Evolutionary conservation across 306 rosid genomes (phyloP), one percentile per base, ranked within the genome.

Genomic region (Quercus parvula): DNA sequence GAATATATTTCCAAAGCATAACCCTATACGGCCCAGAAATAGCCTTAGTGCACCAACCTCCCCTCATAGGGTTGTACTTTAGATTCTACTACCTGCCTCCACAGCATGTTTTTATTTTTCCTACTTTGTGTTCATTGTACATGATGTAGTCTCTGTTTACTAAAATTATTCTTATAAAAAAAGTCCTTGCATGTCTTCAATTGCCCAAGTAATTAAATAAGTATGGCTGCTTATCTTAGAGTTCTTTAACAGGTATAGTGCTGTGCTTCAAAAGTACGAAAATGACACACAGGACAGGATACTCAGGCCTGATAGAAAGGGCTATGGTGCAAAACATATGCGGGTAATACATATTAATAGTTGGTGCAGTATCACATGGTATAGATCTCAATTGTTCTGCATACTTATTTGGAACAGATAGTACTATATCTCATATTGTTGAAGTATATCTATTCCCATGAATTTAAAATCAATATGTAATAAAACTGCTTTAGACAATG

Each of bases 281-380:
- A 92, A 94, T 89, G 75, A 82, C 66, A 84, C 97, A 46, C 59
- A 81, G 54, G 97, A 94, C 61, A 81, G 99, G 81, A 90, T 94
- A 79, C 64, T 87, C 24, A 87, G 88, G 85, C 99, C 97, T 1
- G 82, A 84, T 75, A 88, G 88, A 84, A 76, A 82, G 59, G 90
- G 81, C 46, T 75, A 77, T 55, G 63, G 51, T 69, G 74, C 88
- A 7, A 89, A 83, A 49, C 79, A 77, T 81, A 84, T 85, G 94
- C 97, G 85, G 97, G 98, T 93, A 82, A 78, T 76, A 28, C 57
- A 70, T 62, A 31, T 44, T 13, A 49, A 49, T 49, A 49, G 15
- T 49, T 46, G 56, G 30, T 56, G 27, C 70, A 10, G 55, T 35
- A 69, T 31, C 17, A 64, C 69, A 62, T 62, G 2, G 38, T 62